phyloP scores from a whole-genome alignment of 345 rosid genomes.

The Citrus inodora region DNA sequence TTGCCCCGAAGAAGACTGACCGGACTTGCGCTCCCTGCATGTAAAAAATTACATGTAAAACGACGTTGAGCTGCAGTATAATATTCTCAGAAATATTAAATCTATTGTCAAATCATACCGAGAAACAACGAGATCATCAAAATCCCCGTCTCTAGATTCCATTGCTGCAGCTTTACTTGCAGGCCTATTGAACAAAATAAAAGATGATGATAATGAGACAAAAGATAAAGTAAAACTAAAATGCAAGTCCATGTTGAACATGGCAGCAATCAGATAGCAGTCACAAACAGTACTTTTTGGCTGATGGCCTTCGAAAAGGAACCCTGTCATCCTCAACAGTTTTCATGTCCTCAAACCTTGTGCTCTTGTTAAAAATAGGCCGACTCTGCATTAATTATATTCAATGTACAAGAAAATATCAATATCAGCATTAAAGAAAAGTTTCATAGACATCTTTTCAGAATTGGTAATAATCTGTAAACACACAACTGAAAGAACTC shows the following conservation, averaged over 20 bases:
- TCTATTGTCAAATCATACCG: conserved; percentile 43
- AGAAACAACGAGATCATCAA: conserved; percentile 77
- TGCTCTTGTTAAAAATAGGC: conserved; percentile 95
- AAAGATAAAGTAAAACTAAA: neutral
- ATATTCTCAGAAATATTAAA: neutral
- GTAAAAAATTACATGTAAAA: conserved; percentile 3
- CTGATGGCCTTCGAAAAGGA: conserved; percentile 69
- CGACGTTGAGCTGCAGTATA: neutral
- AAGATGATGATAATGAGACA: neutral
- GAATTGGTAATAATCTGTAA: neutral
- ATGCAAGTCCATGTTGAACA: neutral
- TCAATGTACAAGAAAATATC: conserved; percentile 6
- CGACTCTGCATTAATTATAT: conserved; percentile 70
- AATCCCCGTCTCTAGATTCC: conserved; percentile 90
- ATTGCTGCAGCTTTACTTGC: conserved; percentile 53
- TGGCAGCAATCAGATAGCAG: neutral
- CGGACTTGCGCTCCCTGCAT: conserved; percentile 60
- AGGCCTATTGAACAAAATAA: conserved; percentile 44
- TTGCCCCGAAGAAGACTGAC: conserved; percentile 61
- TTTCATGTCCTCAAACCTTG: conserved; percentile 97
- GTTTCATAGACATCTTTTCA: neutral
- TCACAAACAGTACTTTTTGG: conserved; percentile 52
- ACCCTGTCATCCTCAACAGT: conserved; percentile 68
- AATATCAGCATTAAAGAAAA: neutral
- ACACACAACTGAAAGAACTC: neutral